Evolutionary conservation across 305 asterid genomes (phyloP).

Genomic region (Solanum hybrid): DNA sequence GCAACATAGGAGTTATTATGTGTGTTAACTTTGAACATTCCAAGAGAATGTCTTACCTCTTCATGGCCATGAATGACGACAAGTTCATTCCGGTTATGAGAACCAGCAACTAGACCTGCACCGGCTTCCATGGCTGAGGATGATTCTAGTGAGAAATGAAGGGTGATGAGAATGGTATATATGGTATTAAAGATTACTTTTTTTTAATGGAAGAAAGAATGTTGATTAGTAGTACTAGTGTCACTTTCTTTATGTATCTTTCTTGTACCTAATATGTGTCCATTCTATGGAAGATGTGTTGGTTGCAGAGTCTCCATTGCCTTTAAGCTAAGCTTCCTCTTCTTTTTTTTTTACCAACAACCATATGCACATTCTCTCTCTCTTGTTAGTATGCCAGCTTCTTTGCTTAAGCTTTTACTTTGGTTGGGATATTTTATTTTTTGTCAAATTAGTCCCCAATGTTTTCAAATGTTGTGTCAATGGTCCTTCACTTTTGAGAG

Average conservation of each 20-base stretch:
- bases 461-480: background rate
- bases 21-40: background rate
- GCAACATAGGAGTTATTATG: background rate
- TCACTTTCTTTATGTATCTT: slow-evolving; percentile 4
- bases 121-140: slow-evolving; percentile 66
- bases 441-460: background rate
- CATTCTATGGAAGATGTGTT: slow-evolving; percentile 31
- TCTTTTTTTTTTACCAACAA: slow-evolving; percentile 53
- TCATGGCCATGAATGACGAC: slow-evolving; percentile 97
- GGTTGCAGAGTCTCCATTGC: slow-evolving; percentile 99
- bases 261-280: slow-evolving; percentile 16
- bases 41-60: slow-evolving; percentile 43
- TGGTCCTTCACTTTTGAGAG: background rate
- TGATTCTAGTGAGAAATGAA: slow-evolving; percentile 23
- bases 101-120: slow-evolving; percentile 97
- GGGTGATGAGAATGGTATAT: slow-evolving; percentile 23
- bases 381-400: slow-evolving; percentile 6
- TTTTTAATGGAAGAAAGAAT: background rate
- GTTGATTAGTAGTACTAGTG: background rate
- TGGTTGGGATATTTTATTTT: background rate
- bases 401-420: slow-evolving; percentile 5
- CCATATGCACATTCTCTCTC: background rate
- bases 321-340: slow-evolving; percentile 74
- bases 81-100: slow-evolving; percentile 96
- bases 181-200: background rate